Conservation (phyloP, 768 basidiomycete species). For the Pholiota conissans region DNA sequence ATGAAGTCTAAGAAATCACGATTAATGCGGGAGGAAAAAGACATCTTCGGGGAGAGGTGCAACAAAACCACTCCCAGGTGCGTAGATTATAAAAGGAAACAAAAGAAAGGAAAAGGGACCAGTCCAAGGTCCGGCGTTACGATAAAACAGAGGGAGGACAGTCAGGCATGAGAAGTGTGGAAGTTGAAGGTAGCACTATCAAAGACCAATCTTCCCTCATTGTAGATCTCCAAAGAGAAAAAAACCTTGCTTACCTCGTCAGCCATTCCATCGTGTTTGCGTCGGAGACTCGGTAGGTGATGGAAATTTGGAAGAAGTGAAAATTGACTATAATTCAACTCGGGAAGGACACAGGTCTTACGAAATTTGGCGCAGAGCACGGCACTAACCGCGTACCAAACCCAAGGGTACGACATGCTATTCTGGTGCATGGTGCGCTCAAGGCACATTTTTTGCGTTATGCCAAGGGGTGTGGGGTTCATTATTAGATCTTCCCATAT, state of each 20-base stretch:
- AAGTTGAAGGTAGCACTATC: constrained; percentile 3
- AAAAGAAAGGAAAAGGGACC: constrained; percentile 9
- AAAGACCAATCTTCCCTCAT: not conserved
- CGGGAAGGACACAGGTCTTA: constrained; percentile 3
- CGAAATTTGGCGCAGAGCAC: constrained; percentile 25
- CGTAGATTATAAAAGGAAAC: constrained; percentile 3
- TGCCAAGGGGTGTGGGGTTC: constrained; percentile 6
- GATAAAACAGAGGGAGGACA: constrained; percentile 14
- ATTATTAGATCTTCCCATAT: not conserved
- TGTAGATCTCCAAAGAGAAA: constrained; percentile 1
- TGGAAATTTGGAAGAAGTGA: not conserved
- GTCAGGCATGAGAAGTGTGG: constrained; percentile 15
- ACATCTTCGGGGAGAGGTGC: constrained; percentile 4
- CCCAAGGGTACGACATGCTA: constrained; percentile 22
- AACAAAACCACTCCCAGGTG: not conserved
- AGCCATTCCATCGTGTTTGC: not conserved
- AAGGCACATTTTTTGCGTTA: constrained; percentile 15
- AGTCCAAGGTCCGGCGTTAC: constrained; percentile 19
- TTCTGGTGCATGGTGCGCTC: constrained; percentile 12
- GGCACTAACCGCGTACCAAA: constrained; percentile 24
- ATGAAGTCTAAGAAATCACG: constrained; percentile 21
- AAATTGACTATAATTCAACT: constrained; percentile 2
- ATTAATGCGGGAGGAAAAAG: constrained; percentile 8
- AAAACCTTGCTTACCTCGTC: constrained; percentile 1
- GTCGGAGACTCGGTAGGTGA: constrained; percentile 3